Conservation (phyloP, 169 alveolate species). For the Plasmodium knowlesi region DNA sequence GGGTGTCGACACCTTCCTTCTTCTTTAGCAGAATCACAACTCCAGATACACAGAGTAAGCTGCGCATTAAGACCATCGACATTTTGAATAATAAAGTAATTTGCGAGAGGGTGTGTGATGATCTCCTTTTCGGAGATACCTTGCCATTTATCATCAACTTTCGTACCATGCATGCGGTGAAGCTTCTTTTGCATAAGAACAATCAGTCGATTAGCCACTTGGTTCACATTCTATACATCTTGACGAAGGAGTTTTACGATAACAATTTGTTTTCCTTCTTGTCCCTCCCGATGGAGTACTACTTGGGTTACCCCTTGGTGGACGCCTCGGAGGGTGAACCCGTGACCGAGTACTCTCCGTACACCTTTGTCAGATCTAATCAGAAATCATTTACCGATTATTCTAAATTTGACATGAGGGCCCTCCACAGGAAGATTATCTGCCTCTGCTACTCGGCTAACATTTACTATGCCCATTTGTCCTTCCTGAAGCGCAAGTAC, state of each 20-base stretch:
- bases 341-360: constrained; percentile 28
- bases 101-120: constrained; percentile 45
- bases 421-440: constrained; percentile 40
- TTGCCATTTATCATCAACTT: constrained; percentile 39
- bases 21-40: constrained; percentile 53
- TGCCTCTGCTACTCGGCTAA: constrained; percentile 49
- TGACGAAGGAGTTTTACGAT: constrained; percentile 64
- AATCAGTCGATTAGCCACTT: constrained; percentile 65
- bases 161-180: constrained; percentile 41
- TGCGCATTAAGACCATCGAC: constrained; percentile 45
- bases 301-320: background rate
- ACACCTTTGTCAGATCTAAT: constrained; percentile 42
- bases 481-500: constrained; percentile 19
- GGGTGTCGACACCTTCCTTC: constrained; percentile 58
- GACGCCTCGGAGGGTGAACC: background rate
- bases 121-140: constrained; percentile 7
- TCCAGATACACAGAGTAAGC: constrained; percentile 63
- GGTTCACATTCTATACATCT: constrained; percentile 37
- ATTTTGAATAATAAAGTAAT: constrained; percentile 34
- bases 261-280: constrained; percentile 45
- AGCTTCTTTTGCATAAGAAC: constrained; percentile 48
- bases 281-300: constrained; percentile 46
- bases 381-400: constrained; percentile 1
- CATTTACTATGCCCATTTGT: constrained; percentile 28
- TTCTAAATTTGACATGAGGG: constrained; percentile 22